A percentile compares a stretch with the other conserved stretches of the same genome.
Evolutionary conservation across 1,284 basidiomycete species (phyloP).

Genomic region (Puccinia horiana): DNA sequence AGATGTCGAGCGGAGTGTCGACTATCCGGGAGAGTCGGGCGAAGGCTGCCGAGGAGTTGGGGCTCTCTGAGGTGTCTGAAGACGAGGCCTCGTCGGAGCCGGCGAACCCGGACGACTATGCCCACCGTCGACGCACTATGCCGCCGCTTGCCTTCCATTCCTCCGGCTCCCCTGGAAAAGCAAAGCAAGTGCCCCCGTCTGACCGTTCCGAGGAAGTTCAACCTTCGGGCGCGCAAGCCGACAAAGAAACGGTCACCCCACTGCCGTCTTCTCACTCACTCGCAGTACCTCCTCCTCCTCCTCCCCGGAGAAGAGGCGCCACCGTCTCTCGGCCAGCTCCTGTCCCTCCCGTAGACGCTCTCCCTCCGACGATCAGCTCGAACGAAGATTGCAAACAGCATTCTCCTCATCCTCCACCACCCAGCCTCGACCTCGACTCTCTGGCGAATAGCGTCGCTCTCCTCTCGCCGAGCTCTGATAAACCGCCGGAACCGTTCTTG

Average conservation of each 20-base stretch:
- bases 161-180: neutral
- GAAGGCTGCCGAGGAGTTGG: conserved; percentile 3
- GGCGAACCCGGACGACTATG: neutral
- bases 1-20: conserved; percentile 28
- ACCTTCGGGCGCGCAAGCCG: neutral
- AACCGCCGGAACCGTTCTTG: conserved; percentile 16
- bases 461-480: neutral
- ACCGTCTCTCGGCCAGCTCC: neutral
- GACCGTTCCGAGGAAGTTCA: neutral
- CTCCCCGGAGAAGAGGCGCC: conserved; percentile 10
- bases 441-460: neutral
- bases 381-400: neutral
- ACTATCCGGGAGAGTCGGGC: conserved; percentile 27
- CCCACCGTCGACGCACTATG: conserved; percentile 21
- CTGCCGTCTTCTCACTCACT: neutral
- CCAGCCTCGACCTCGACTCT: neutral
- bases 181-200: neutral
- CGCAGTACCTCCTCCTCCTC: neutral
- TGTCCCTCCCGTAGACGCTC: neutral
- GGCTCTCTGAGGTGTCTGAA: neutral
- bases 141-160: conserved; percentile 27
- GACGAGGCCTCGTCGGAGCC: neutral
- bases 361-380: neutral
- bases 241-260: neutral
- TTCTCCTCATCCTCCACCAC: neutral